These are phyloP conservation scores for Pythium sukuiense DNA, from an alignment of 352 stramenopile species.

Conservation along the genomic window DNA sequence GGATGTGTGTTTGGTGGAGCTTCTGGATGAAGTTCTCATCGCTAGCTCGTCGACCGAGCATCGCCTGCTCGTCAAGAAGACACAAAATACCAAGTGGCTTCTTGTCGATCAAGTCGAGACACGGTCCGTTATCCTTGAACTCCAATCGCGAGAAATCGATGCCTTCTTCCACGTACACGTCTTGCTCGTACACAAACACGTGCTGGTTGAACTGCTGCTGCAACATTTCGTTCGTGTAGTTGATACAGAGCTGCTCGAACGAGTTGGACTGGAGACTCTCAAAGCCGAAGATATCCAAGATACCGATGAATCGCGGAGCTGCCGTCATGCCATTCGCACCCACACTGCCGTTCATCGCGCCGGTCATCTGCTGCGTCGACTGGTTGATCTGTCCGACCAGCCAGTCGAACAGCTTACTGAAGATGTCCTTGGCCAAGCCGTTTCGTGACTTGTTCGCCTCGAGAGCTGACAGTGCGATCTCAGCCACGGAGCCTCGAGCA, in stretches of 20 bases:
- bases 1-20: conserved; percentile 86
- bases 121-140: conserved; percentile 94
- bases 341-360: conserved; percentile 16
- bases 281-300: conserved; percentile 98
- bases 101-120: conserved; percentile 92
- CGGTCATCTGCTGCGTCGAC: conserved; percentile 75
- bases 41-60: conserved; percentile 88
- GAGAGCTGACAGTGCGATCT: conserved; percentile 79
- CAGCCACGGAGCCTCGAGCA: conserved; percentile 79
- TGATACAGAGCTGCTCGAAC: conserved; percentile 97
- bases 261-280: conserved; percentile 93
- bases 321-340: conserved; percentile 24
- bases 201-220: conserved; percentile 95
- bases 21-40: conserved; percentile 93
- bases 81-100: conserved; percentile 91
- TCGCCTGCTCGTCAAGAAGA: conserved; percentile 96
- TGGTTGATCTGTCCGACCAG: conserved; percentile 94
- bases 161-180: conserved; percentile 97
- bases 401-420: conserved; percentile 97
- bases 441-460: conserved; percentile 91
- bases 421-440: conserved; percentile 95
- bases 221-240: conserved; percentile 96
- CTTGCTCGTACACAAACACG: conserved; percentile 97
- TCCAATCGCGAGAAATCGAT: conserved; percentile 91
- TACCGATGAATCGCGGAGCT: conserved; percentile 89